Conservation (phyloP, 2,329 filamentous ascomycete genomes). For the Aureobasidium mangrovei region DNA sequence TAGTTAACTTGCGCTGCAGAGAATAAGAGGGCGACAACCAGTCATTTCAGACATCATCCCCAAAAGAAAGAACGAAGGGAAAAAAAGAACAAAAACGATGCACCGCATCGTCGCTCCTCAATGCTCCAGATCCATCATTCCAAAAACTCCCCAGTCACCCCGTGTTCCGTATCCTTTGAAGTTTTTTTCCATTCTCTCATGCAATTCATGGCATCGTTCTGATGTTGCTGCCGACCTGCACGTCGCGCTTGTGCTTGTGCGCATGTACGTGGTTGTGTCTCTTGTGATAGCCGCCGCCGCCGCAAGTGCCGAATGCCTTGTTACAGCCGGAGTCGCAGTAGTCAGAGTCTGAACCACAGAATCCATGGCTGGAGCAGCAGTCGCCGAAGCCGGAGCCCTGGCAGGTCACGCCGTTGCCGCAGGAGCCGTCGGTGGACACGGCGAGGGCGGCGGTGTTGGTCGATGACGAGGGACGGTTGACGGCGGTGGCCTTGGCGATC, state of each 20-base stretch:
- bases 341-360: slow-evolving; percentile 9
- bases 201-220: not conserved
- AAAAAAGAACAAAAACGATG: not conserved
- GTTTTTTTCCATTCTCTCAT: not conserved
- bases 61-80: not conserved
- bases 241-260: not conserved
- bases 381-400: slow-evolving; percentile 11
- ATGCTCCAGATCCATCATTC: not conserved
- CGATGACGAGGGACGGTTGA: not conserved
- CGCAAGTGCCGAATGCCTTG: slow-evolving; percentile 5
- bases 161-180: not conserved
- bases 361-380: slow-evolving; percentile 12
- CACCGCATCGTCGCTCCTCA: not conserved
- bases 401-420: slow-evolving; percentile 11
- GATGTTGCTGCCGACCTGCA: not conserved
- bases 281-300: not conserved
- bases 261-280: slow-evolving; percentile 6
- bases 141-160: not conserved
- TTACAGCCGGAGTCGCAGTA: slow-evolving; percentile 6
- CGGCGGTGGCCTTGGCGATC: not conserved
- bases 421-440: slow-evolving; percentile 13
- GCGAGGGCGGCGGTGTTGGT: not conserved
- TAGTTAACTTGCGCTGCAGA: not conserved
- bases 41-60: slow-evolving; percentile 6
- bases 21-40: not conserved